These are phyloP conservation scores for Apiospora hydei DNA, from an alignment of 2,329 filamentous ascomycete genomes.

Conservation along the genomic window DNA sequence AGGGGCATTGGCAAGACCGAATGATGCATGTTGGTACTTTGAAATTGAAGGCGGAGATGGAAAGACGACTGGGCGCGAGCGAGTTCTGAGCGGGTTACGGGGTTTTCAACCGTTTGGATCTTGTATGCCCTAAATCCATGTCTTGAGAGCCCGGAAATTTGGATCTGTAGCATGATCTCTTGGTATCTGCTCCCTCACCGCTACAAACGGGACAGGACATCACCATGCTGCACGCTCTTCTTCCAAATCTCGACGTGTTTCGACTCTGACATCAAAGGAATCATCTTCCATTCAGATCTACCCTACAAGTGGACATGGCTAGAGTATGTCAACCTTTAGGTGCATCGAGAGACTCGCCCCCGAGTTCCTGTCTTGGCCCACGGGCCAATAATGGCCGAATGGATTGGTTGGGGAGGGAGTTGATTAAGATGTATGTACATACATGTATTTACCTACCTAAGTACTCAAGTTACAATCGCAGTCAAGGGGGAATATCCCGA, in stretches of 20 bases:
- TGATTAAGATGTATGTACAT: neutral
- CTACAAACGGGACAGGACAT: neutral
- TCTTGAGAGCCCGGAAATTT: slow-evolving; percentile 1
- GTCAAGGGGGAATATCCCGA: slow-evolving; percentile 12
- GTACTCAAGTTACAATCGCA: neutral
- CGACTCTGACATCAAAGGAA: neutral
- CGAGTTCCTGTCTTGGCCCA: slow-evolving; percentile 10
- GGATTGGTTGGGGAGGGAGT: neutral
- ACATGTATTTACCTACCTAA: too few relatives aligned
- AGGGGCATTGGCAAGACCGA: neutral
- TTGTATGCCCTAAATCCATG: neutral
- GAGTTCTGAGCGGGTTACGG: neutral
- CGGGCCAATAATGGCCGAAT: neutral
- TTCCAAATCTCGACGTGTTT: neutral
- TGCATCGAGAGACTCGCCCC: neutral
- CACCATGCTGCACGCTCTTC: neutral
- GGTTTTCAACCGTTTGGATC: neutral
- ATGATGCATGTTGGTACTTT: neutral
- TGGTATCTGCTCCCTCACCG: neutral
- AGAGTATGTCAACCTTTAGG: neutral
- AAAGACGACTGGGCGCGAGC: neutral
- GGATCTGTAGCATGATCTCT: slow-evolving; percentile 19
- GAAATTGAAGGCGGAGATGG: neutral
- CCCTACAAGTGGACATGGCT: neutral
- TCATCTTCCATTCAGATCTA: neutral